Conservation (phyloP, 129 eudicot species). For the Heracleum sosnowskyi region DNA sequence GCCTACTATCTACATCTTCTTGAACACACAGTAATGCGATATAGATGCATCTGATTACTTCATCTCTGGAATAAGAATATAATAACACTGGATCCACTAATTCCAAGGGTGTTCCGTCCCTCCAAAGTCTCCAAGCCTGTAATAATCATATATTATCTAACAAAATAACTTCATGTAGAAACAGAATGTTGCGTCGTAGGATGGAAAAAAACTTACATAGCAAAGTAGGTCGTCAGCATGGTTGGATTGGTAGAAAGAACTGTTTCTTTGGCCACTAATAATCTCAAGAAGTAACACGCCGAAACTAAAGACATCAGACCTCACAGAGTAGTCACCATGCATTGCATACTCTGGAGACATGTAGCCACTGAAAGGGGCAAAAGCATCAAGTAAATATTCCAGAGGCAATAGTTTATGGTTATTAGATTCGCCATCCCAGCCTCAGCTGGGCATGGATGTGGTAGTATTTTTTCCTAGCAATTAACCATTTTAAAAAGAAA, state of each 20-base stretch:
- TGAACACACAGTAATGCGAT: slow-evolving; percentile 8
- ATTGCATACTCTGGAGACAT: slow-evolving; percentile 34
- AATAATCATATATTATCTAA: neutral
- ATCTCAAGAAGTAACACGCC: slow-evolving; percentile 17
- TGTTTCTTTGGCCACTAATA: slow-evolving; percentile 16
- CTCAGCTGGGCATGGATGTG: neutral
- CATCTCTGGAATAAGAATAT: slow-evolving; percentile 2
- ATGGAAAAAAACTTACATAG: slow-evolving; percentile 7
- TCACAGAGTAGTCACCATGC: slow-evolving; percentile 12
- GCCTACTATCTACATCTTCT: slow-evolving; percentile 16
- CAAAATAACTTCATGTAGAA: neutral
- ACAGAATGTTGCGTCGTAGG: neutral
- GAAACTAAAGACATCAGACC: slow-evolving; percentile 19
- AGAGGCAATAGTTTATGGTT: neutral
- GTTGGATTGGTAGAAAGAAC: neutral
- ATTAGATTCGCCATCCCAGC: neutral
- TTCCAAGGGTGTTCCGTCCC: slow-evolving; percentile 1
- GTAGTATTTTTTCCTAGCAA: neutral
- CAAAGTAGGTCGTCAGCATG: neutral
- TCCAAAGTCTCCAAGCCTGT: slow-evolving; percentile 17
- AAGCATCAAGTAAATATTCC: neutral
- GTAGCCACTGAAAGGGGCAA: slow-evolving; percentile 22
- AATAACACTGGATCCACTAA: slow-evolving; percentile 2
- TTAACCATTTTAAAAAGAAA: neutral
- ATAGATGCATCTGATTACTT: slow-evolving; percentile 9